phyloP scores from a whole-genome alignment of 192 early-diverging fungal species.

The Coemansia sp. region DNA sequence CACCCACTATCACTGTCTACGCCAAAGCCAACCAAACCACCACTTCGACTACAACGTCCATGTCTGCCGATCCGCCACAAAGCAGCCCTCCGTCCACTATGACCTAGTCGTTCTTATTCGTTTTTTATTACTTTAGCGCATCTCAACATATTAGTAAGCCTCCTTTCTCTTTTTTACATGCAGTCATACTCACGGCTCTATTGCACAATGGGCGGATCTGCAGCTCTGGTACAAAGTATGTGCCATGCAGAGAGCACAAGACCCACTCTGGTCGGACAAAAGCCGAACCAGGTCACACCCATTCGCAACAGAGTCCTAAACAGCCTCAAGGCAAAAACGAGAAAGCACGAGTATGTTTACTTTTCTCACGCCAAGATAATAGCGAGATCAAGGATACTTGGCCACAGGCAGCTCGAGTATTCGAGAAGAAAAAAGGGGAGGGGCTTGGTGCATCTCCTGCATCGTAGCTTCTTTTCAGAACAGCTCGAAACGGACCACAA shows the following conservation, averaged over 20 bases:
- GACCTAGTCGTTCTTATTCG: not conserved
- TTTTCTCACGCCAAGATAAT: slow-evolving; percentile 13
- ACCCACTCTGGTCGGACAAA: not conserved
- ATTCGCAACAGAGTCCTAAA: not conserved
- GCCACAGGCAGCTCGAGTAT: not conserved
- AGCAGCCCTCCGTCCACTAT: slow-evolving; percentile 1
- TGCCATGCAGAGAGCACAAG: not conserved
- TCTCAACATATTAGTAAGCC: not conserved
- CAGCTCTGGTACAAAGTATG: not conserved
- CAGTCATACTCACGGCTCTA: not conserved
- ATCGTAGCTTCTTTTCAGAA: not conserved
- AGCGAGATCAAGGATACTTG: slow-evolving; percentile 8
- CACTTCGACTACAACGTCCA: not conserved
- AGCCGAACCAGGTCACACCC: not conserved
- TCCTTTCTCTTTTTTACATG: not conserved
- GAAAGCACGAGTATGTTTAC: not conserved
- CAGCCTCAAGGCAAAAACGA: not conserved
- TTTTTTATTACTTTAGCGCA: too few species aligned
- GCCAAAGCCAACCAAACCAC: slow-evolving; percentile 5
- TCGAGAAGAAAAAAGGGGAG: not conserved
- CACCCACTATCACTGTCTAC: slow-evolving; percentile 20
- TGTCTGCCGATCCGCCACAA: not conserved
- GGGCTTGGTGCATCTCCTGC: not conserved
- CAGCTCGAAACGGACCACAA: not conserved
- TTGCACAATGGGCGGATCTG: not conserved